Percentiles rank a stretch among this genome's conserved stretches.
phyloP scores from a whole-genome alignment of 805 yeast species.

The Ogataea saltuana region DNA sequence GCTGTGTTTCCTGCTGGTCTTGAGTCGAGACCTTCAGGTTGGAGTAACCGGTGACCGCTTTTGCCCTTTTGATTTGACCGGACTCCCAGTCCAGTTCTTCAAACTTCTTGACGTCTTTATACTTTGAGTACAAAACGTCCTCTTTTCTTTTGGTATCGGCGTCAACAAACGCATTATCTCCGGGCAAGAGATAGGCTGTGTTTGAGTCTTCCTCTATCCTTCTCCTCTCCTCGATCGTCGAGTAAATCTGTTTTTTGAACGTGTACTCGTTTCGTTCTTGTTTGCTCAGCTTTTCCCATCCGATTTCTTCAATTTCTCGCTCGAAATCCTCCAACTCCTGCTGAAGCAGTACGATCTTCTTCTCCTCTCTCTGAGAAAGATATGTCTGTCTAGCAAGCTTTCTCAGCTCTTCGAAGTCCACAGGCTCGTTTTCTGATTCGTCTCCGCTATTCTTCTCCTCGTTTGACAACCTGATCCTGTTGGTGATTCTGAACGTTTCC shows the following conservation, averaged over 20 bases:
- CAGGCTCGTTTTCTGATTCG: neutral
- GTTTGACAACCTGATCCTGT: conserved; percentile 1
- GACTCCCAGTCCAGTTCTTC: conserved; percentile 49
- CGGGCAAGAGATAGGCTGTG: conserved; percentile 52
- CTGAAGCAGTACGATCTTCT: conserved; percentile 43
- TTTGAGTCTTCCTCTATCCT: conserved; percentile 28
- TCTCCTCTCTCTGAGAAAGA: conserved; percentile 48
- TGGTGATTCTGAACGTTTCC: conserved; percentile 1
- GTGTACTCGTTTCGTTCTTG: conserved; percentile 53
- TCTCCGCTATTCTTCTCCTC: conserved; percentile 1
- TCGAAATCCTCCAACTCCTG: conserved; percentile 52
- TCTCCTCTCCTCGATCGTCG: conserved; percentile 43
- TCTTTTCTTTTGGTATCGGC: conserved; percentile 57
- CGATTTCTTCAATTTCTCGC: conserved; percentile 48
- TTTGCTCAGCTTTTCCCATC: conserved; percentile 53
- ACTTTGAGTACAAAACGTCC: conserved; percentile 45
- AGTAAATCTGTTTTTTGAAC: conserved; percentile 50
- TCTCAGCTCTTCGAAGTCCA: conserved; percentile 37
- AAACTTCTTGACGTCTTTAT: conserved; percentile 26
- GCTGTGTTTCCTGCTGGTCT: conserved; percentile 36
- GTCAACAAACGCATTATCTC: conserved; percentile 54
- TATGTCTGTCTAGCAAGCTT: conserved; percentile 51
- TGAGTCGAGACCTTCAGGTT: conserved; percentile 7
- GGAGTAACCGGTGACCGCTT: conserved; percentile 26
- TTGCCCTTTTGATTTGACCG: conserved; percentile 48